Evolutionary conservation across 106 monocot genomes (phyloP), one percentile per base, ranked within the genome.

Genomic region (Dendrobium huoshanense): DNA sequence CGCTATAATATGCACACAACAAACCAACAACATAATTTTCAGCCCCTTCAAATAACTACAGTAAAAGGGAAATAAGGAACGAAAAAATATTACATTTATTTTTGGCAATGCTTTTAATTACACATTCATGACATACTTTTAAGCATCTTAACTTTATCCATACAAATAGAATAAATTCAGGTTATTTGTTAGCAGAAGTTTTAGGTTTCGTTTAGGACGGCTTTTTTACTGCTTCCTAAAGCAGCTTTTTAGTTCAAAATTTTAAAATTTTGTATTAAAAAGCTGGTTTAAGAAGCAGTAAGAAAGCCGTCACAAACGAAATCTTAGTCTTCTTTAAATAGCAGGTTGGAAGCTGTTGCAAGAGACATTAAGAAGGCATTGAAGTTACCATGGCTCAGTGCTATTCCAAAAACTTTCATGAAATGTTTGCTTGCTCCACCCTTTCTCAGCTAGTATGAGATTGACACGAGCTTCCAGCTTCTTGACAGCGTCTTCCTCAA

Each of bases 381-480:
- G 29, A 24, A 75, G 19, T 82, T 88, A 88, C 88, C 88, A 88
- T 16, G 83, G 88, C 58, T 88, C 88, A 13, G 55, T 55, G 55
- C 81, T 86, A 2, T 68, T 81, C 88, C 88, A 88, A 51, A 75
- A 86, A 77, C 76, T 90, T 67, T 61, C 77, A 17, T 64, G 45
- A 13, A 56, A 27, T 31, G 77, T 55, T 3, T 59, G 56, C 24
- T 83, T 74, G 77, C 73, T 85, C 86, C 90, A 86, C n/a, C 90
- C 90, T 64, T 88, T 84, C 54, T 92, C 89, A 41, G 72, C 82
- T 47, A 88, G 79, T 55, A 92, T 88, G 31, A 92, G 85, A 51
- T 83, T 88, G n/a, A 92, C 73, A 19, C 92, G 89, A 5, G 78
- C 72, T 44, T 55, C 75, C 42, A 92, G 79, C 41, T 81, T 83